These are phyloP conservation scores for Naematelia aurantialba DNA, from an alignment of 768 basidiomycete species.

Conservation along the genomic window DNA sequence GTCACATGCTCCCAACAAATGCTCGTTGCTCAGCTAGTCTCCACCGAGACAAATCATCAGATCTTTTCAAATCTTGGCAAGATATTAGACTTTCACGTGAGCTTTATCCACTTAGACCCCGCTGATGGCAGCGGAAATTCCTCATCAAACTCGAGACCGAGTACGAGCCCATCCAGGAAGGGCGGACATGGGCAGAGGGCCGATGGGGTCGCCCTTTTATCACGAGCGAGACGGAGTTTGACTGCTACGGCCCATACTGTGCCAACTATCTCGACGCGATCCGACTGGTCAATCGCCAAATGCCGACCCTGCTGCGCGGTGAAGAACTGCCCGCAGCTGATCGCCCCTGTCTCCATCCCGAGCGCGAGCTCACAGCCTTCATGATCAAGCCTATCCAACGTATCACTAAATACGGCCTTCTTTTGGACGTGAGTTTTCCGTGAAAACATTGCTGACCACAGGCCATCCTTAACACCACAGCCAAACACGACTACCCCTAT, in stretches of 20 bases:
- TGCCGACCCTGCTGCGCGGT: slow-evolving; percentile 65
- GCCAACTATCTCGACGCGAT: slow-evolving; percentile 86
- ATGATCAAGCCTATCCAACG: slow-evolving; percentile 98
- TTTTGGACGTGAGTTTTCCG: slow-evolving; percentile 77
- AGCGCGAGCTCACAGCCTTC: slow-evolving; percentile 79
- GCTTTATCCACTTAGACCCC: slow-evolving; percentile 4
- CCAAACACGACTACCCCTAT: slow-evolving; percentile 42
- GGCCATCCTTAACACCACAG: slow-evolving; percentile 38
- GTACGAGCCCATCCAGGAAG: slow-evolving; percentile 48
- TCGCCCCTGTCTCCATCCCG: slow-evolving; percentile 41
- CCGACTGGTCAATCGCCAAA: slow-evolving; percentile 78
- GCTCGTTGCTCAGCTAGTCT: slow-evolving; percentile 75
- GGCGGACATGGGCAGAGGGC: slow-evolving; percentile 46
- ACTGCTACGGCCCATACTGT: slow-evolving; percentile 95
- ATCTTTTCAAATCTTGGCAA: slow-evolving; percentile 94
- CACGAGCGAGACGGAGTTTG: slow-evolving; percentile 85
- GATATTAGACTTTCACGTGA: slow-evolving; percentile 83
- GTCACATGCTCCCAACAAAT: slow-evolving; percentile 88
- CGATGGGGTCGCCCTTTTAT: slow-evolving; percentile 50
- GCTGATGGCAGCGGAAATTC: slow-evolving; percentile 45
- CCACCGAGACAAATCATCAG: slow-evolving; percentile 90
- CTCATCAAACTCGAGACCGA: slow-evolving; percentile 49
- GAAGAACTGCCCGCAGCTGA: slow-evolving; percentile 28
- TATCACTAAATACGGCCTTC: slow-evolving; percentile 95
- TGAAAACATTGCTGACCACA: too few relatives aligned